Conservation (phyloP, 23 red algal species). For the Gracilaria vermiculophylla region DNA sequence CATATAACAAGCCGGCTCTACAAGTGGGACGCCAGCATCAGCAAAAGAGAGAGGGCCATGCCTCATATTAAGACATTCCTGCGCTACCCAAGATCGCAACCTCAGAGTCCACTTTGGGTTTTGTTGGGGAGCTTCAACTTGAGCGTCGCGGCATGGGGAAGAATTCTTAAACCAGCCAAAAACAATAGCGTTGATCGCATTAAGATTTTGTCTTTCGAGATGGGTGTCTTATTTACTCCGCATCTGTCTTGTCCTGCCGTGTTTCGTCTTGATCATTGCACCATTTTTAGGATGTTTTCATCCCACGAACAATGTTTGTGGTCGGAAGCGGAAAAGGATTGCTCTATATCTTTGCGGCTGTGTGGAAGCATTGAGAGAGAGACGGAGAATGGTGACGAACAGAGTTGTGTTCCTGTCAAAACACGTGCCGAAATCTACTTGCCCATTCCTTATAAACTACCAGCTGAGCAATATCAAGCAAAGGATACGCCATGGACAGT, state of each 20-base stretch:
- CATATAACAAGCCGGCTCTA: constrained; percentile 38
- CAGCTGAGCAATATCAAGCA: background rate
- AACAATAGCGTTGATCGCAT: background rate
- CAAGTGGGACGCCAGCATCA: constrained; percentile 53
- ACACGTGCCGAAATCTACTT: background rate
- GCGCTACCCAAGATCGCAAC: constrained; percentile 8
- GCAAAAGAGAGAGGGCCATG: constrained; percentile 49
- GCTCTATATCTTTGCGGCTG: background rate
- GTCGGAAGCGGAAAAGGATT: background rate
- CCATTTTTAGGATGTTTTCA: background rate
- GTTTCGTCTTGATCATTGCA: background rate
- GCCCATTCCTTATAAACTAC: constrained; percentile 52
- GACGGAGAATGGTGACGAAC: background rate
- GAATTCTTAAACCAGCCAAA: constrained; percentile 2
- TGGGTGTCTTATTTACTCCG: constrained; percentile 72
- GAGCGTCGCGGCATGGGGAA: constrained; percentile 80
- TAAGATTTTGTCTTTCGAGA: constrained; percentile 60
- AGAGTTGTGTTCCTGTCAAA: background rate
- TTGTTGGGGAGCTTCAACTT: constrained; percentile 82
- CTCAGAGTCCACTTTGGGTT: constrained; percentile 46
- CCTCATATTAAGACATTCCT: constrained; percentile 89
- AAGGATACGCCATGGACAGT: constrained; percentile 46
- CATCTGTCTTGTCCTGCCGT: constrained; percentile 29
- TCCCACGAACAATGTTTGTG: background rate
- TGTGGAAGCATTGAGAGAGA: background rate